Base-by-base conservation (phyloP, 164 flowering plant genomes). In the Aristolochia contorta region DNA sequence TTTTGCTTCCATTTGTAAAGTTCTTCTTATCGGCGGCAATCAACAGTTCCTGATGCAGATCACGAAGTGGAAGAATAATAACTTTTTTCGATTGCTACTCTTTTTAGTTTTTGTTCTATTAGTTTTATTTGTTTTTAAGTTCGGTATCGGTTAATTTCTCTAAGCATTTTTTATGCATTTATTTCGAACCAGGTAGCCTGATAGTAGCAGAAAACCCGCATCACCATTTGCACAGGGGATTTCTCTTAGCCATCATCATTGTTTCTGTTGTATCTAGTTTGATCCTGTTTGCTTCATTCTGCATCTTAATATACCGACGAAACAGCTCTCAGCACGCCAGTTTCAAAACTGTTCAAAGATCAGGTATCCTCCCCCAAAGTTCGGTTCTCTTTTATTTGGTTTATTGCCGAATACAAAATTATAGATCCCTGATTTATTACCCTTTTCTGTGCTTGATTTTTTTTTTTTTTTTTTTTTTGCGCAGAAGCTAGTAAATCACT, bases 401-500 rank as follows among this genome's bases (percentile, higher is more conserved):
- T 20, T 22, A 10, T 25, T 43, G 5, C 10, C 18, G 18, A 46
- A 56, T 12, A 2, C 24, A 16, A 30, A 30, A 55, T 22, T 41
- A 25, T 46, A 54, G 19, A 33, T 41, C 48, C 19, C 37, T 6
- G 27, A 19, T 15, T 47, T 14, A 27, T 51, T 63, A 58, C 47
- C 16, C 30, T 49, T 19, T 47, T 24, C 6, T 30, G n/a, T 46
- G 23, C 12, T 54, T 53, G 3, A 49, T 27, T 32, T 65, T 69
- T 65, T 61, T 27, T 47, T 64, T 66, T 48, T 59, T 27, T 32
- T 65, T 69, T 65, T 61, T 27, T 47, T 64, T 66, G 52, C 58
- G 74, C 67, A 82, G 89, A 79, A 66, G 71, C 68, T 33, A 77
- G 62, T 45, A 83, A 66, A 63, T 82, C 86, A 64, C 16, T 75